Conservation (phyloP, 257 asterid species). For the Solanum etuberosum region DNA sequence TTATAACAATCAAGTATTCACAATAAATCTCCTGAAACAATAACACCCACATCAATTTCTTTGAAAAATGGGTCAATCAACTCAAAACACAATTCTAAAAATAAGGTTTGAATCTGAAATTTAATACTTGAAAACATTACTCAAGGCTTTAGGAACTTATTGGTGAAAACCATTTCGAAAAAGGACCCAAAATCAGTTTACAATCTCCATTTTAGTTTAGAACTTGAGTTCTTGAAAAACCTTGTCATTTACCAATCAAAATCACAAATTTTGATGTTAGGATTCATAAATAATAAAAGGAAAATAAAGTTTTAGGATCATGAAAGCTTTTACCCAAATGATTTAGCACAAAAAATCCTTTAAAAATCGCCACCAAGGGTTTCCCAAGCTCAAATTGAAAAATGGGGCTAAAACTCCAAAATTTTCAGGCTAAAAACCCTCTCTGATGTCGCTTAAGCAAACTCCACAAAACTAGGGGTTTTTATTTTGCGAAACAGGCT, state of each 20-base stretch:
- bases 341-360: background rate
- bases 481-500: background rate
- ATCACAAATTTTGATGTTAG: background rate
- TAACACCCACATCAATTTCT: background rate
- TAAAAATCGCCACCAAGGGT: background rate
- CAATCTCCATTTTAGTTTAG: background rate
- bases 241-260: background rate
- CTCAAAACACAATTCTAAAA: background rate
- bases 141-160: background rate
- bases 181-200: background rate
- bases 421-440: background rate
- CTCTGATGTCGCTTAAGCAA: background rate
- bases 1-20: background rate
- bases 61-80: background rate
- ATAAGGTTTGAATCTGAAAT: too few relatives aligned
- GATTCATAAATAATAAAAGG: background rate
- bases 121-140: background rate
- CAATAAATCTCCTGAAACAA: background rate
- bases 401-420: background rate
- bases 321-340: background rate
- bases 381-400: too few relatives aligned
- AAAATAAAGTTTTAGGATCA: background rate
- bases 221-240: background rate
- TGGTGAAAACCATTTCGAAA: background rate
- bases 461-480: background rate